These are phyloP conservation scores for Porogramme epimiltina DNA, from an alignment of 1,284 basidiomycete genomes.

Conservation along the genomic window DNA sequence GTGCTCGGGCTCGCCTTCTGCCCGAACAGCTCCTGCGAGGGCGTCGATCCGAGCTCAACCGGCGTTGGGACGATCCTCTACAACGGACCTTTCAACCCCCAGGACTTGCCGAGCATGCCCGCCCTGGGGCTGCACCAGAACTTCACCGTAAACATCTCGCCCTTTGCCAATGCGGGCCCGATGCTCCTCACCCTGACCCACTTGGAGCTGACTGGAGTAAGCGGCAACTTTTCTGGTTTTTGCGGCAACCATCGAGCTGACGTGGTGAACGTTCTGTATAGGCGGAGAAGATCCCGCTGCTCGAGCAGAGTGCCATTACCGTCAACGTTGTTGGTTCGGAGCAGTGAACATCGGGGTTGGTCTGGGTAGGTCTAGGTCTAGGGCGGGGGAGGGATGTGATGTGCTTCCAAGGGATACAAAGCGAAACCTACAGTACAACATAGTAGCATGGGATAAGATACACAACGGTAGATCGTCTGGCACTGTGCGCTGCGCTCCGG, in stretches of 20 bases:
- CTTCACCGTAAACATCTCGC: conserved; percentile 18
- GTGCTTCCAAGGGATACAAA: conserved; percentile 7
- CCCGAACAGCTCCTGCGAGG: conserved; percentile 10
- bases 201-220: conserved; percentile 22
- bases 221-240: not conserved
- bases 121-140: conserved; percentile 21
- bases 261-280: not conserved
- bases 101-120: conserved; percentile 12
- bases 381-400: too few species aligned
- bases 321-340: too few species aligned
- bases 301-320: conserved; percentile 5
- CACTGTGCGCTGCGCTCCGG: not conserved
- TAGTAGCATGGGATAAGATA: conserved; percentile 11
- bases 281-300: conserved; percentile 7
- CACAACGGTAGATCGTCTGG: conserved; percentile 2
- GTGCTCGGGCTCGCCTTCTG: conserved; percentile 18
- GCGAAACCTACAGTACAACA: conserved; percentile 13
- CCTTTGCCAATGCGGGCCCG: conserved; percentile 3
- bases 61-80: conserved; percentile 22
- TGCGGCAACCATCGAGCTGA: not conserved
- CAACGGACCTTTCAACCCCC: conserved; percentile 20
- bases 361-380: too few species aligned
- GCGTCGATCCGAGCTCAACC: conserved; percentile 12
- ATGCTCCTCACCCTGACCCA: conserved; percentile 23
- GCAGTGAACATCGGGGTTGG: too few species aligned